Evolutionary conservation across 768 basidiomycete genomes (phyloP), one percentile per base, ranked within the genome.

Genomic region (Collybia sordida): DNA sequence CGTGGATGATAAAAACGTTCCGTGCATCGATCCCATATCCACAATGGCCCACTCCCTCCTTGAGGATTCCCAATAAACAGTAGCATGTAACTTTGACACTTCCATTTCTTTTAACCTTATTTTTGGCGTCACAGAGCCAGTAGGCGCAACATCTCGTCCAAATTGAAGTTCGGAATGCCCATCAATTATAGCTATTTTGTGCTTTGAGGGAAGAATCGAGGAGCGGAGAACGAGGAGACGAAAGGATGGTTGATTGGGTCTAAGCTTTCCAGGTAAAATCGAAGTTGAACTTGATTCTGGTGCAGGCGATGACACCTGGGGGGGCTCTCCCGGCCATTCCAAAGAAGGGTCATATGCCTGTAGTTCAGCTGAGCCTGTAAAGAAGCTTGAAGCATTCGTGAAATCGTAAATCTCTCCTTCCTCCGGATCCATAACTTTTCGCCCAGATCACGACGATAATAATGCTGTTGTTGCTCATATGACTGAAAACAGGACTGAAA

Each of bases 21-120:
- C 91, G 55, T 93, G 91, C 64, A 83, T 86, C 45, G 87, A 89
- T 8, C 88, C 91, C 84, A 88, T 88, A 62, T 93, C 91, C 8
- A 91, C 88, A 24, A 89, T 69, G 2, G 79, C 77, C 90, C 90
- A 93, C 50, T 80, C 78, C 12, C 67, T 63, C 47, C 79, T 73
- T 23, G 65, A 64, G 27, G 70, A 68, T 61, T 90, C 84, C 85
- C 84, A 90, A 60, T 80, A 93, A 1, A 79, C 71, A 2, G 84
- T 88, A 7, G 88, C 85, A 59, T 93, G 91, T 46, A 86, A 55
- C 66, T 92, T 93, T 2, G 88, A 90, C 9, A 92, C 88, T 53
- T 80, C 78, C 83, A 93, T 86, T 68, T 93, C 90, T 66, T 87
- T 90, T 28, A 93, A 68, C 39, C 91, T 81, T 47, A 93, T 72